phyloP scores from a whole-genome alignment of 202 grass and related monocot species.

The Digitaria exilis region DNA sequence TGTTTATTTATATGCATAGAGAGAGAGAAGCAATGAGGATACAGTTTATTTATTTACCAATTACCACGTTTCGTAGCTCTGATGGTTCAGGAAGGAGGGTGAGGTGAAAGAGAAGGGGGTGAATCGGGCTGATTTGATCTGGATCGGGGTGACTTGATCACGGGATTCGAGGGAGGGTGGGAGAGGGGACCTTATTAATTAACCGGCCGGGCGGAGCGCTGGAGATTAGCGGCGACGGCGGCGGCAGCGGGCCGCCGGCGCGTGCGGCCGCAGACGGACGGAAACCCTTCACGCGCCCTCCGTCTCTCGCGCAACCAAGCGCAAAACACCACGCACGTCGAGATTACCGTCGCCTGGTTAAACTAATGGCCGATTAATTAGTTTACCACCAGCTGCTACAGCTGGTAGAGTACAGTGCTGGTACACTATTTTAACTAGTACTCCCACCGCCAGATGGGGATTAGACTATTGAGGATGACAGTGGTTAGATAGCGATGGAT shows the following conservation, averaged over 20 bases:
- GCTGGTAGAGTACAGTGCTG: too few species aligned
- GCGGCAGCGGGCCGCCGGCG: conserved; percentile 1
- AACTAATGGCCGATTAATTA: too few species aligned
- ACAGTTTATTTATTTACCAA: too few species aligned
- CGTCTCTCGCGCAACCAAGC: not conserved
- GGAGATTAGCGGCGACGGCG: conserved; percentile 25
- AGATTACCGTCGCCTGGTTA: conserved; percentile 26
- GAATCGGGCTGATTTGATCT: conserved; percentile 35
- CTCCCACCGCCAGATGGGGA: not conserved
- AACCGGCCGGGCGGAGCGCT: not conserved
- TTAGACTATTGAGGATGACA: not conserved
- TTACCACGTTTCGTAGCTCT: not conserved
- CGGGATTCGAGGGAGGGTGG: conserved; percentile 42
- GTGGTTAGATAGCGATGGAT: not conserved
- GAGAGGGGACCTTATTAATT: conserved; percentile 28
- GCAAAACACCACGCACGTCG: conserved; percentile 28
- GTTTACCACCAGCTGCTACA: not conserved
- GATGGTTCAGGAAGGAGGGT: too few species aligned
- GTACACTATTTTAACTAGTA: not conserved
- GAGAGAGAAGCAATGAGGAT: too few species aligned
- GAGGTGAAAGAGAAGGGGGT: too few species aligned
- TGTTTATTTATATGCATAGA: too few species aligned
- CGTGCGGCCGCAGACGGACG: conserved; percentile 13
- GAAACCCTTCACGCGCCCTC: conserved; percentile 19
- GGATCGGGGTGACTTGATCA: conserved; percentile 42